Conservation (phyloP, 495 filamentous ascomycete species). For the Penicillium cosmopolitanum region DNA sequence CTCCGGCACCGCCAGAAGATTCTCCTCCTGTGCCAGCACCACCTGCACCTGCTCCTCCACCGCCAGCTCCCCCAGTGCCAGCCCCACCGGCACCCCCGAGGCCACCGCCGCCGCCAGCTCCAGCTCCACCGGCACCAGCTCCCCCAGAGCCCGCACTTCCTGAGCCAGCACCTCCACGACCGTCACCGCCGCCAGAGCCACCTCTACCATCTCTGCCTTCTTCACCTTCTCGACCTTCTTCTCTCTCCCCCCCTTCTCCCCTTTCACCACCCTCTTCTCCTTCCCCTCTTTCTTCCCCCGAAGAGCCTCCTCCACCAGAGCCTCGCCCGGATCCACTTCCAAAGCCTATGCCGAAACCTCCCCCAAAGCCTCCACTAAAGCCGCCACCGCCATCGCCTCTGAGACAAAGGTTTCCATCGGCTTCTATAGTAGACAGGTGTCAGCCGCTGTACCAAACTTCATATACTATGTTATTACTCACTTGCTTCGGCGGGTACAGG, state of each 20-base stretch:
- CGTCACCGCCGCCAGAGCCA: not conserved
- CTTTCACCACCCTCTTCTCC: not conserved
- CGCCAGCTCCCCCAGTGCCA: not conserved
- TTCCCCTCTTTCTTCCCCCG: not conserved
- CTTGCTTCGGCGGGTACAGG: slow-evolving; percentile 17
- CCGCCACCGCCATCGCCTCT: not conserved
- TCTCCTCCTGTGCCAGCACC: not conserved
- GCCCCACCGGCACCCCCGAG: not conserved
- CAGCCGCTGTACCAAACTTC: no score
- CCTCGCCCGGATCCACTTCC: slow-evolving; percentile 3
- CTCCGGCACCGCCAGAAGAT: not conserved
- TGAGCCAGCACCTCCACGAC: not conserved
- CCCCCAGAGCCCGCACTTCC: not conserved
- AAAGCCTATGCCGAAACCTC: slow-evolving; percentile 10
- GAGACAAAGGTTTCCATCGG: not conserved
- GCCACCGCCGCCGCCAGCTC: not conserved
- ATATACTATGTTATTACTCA: slow-evolving; percentile 3
- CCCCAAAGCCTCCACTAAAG: slow-evolving; percentile 12
- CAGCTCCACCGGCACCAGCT: not conserved
- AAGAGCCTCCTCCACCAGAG: not conserved
- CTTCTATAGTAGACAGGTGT: not conserved
- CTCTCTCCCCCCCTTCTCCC: not conserved
- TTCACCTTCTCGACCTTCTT: not conserved
- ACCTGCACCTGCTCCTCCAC: not conserved
- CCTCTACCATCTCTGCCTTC: not conserved